These are phyloP conservation scores for Sisymbrium altissimum DNA, from an alignment of 345 rosid genomes.

Conservation along the genomic window DNA sequence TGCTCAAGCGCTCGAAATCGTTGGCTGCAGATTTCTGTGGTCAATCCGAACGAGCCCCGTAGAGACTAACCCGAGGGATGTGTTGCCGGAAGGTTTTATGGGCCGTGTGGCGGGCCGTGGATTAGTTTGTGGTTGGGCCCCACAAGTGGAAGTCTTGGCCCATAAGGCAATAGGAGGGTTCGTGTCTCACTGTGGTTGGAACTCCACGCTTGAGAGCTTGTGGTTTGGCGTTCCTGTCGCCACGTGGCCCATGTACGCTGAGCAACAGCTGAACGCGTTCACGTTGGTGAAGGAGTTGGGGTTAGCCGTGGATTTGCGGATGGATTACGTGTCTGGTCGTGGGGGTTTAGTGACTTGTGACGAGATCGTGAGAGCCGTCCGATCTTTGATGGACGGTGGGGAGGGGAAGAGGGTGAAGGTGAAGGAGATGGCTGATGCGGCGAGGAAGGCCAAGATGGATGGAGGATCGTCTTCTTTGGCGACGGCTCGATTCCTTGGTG, in stretches of 20 bases:
- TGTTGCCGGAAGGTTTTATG: slow-evolving; percentile 42
- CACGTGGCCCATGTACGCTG: slow-evolving; percentile 53
- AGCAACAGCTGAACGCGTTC: slow-evolving; percentile 54
- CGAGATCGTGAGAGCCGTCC: slow-evolving; percentile 34
- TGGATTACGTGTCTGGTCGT: slow-evolving; percentile 32
- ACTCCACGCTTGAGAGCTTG: slow-evolving; percentile 49
- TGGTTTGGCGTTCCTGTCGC: slow-evolving; percentile 45
- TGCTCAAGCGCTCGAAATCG: slow-evolving; percentile 38
- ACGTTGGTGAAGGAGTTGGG: slow-evolving; percentile 42
- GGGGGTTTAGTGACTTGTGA: slow-evolving; percentile 38
- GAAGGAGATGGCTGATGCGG: slow-evolving; percentile 26
- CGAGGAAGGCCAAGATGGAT: slow-evolving; percentile 25
- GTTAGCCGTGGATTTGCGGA: slow-evolving; percentile 30
- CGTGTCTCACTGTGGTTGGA: slow-evolving; percentile 64
- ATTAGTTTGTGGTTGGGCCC: slow-evolving; percentile 43
- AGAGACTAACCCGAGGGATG: neutral
- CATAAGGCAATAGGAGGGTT: slow-evolving; percentile 47
- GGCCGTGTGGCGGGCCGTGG: slow-evolving; percentile 31
- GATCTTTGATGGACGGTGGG: slow-evolving; percentile 28
- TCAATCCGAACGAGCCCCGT: slow-evolving; percentile 1
- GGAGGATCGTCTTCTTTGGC: slow-evolving; percentile 45
- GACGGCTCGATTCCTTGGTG: slow-evolving; percentile 30
- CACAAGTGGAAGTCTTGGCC: slow-evolving; percentile 38
- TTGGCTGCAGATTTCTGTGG: slow-evolving; percentile 40
- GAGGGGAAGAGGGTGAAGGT: slow-evolving; percentile 28